Base-by-base conservation (phyloP, 176 grass and related monocot genomes). In the Microstegium vimineum region DNA sequence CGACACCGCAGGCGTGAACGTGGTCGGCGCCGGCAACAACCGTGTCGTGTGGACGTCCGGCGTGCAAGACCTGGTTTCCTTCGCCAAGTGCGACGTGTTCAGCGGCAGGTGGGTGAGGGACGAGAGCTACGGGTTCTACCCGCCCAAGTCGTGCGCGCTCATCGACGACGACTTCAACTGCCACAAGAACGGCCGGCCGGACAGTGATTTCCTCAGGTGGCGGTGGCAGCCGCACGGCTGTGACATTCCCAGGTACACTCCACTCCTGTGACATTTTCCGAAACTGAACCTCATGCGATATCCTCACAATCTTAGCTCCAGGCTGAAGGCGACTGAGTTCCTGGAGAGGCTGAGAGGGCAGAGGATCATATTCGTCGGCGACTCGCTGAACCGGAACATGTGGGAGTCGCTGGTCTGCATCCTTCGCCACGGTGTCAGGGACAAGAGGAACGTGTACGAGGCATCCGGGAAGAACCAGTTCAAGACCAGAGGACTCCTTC, bases 331-430 rank as follows among this genome's bases (percentile, higher is more conserved):
- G 69, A 71, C 57, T 14, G 89, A 93, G 62, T 95, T 98, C 73
- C 77, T 95, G 37, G 82, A 87, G 82, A 91, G 90, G 76, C 79
- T 98, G 75, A 89, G 93, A 71, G 93, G 89, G 69, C 92, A 95
- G 77, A 93, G 92, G 83, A 86, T 98, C 86, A 74, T 95, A 82
- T 98, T 98, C 78, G 96, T 90, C 35, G 96, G 93, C 35, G 96
- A 98, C 70, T 98, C 95, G 22, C 84, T 98, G 37, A 93, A 91
- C 52, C 81, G 95, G 38, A 98, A 98, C 90, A 95, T 99, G 96
- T 95, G 96, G 96, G 96, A 99, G 86, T 95, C 96, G 23, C 83
- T 99, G 59, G 93, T 95, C 28, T 99, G 96, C 74, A 90, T 77
- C 80, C 92, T 95, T 38, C 96, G 83, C 42, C 86, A 93, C 31